Percentiles rank a stretch among this genome's conserved stretches.
These are phyloP conservation scores for Suhomyces wounanorum DNA, from an alignment of 1,139 yeast genomes.

Conservation along the genomic window DNA sequence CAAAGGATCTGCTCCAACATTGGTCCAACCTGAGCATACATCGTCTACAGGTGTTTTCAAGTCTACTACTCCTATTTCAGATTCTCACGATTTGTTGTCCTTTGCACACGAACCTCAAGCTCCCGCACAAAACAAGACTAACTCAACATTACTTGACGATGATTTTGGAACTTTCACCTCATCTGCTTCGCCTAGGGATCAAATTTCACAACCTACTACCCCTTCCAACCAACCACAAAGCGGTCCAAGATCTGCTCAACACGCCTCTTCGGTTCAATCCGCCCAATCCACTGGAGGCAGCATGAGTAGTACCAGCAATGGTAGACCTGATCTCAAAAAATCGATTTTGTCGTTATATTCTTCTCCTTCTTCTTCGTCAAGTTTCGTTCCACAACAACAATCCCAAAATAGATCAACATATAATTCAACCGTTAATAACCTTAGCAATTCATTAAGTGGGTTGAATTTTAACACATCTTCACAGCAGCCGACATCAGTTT, in stretches of 20 bases:
- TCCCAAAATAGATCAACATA: constrained; percentile 10
- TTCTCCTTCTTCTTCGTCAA: constrained; percentile 53
- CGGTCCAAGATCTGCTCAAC: neutral
- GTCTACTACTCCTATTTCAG: neutral
- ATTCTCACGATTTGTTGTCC: constrained; percentile 8
- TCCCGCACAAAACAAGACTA: constrained; percentile 2
- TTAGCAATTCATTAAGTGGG: constrained; percentile 39
- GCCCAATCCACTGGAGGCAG: constrained; percentile 43
- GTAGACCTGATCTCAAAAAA: constrained; percentile 73
- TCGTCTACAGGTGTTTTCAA: neutral
- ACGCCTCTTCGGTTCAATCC: constrained; percentile 18
- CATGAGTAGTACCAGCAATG: constrained; percentile 21
- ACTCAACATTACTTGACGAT: constrained; percentile 28
- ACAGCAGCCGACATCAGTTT: constrained; percentile 1
- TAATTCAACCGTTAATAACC: constrained; percentile 21
- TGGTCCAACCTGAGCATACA: neutral
- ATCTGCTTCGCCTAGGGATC: constrained; percentile 21
- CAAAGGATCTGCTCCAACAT: constrained; percentile 7
- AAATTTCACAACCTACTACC: neutral
- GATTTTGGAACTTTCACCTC: constrained; percentile 45
- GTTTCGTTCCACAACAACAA: constrained; percentile 32
- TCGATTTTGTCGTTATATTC: constrained; percentile 89
- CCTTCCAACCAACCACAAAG: constrained; percentile 9
- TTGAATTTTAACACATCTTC: constrained; percentile 28
- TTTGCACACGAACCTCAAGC: neutral